phyloP scores from a whole-genome alignment of 169 alveolate species.

The Eimeria brunetti region DNA sequence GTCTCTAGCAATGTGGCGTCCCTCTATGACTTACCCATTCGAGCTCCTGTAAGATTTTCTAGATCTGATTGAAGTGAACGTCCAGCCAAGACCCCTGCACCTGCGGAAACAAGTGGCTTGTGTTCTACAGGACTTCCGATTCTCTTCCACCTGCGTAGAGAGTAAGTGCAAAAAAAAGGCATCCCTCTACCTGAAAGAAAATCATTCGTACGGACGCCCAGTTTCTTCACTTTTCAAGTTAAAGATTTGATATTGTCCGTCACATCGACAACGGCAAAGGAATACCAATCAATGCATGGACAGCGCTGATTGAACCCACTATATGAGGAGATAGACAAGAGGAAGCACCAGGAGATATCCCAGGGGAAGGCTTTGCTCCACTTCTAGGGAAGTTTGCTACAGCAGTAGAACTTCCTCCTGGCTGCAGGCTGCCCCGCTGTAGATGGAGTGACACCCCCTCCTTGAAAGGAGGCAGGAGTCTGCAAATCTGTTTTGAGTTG shows the following conservation, averaged over 20 bases:
- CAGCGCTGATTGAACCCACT: background rate
- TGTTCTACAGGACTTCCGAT: background rate
- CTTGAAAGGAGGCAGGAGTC: background rate
- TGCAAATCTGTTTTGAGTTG: background rate
- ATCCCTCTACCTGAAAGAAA: background rate
- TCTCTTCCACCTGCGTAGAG: background rate
- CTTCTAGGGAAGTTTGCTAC: background rate
- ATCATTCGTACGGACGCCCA: no score
- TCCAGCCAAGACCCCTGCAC: slow-evolving; percentile 10
- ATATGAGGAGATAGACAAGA: background rate
- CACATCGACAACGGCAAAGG: background rate
- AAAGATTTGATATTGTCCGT: background rate
- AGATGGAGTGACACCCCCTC: background rate
- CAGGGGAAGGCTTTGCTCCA: background rate
- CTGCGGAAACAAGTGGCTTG: background rate
- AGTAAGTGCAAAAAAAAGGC: background rate
- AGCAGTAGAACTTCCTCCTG: background rate
- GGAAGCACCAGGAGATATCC: background rate
- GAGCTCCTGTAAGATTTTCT: background rate
- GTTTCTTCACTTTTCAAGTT: background rate
- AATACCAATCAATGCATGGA: background rate
- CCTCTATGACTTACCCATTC: slow-evolving; percentile 5
- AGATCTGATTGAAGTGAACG: background rate
- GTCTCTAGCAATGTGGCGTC: background rate
- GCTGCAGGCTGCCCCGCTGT: slow-evolving; percentile 16